Conservation (phyloP, 352 stramenopile genomes). For the Pythium coloratum region DNA sequence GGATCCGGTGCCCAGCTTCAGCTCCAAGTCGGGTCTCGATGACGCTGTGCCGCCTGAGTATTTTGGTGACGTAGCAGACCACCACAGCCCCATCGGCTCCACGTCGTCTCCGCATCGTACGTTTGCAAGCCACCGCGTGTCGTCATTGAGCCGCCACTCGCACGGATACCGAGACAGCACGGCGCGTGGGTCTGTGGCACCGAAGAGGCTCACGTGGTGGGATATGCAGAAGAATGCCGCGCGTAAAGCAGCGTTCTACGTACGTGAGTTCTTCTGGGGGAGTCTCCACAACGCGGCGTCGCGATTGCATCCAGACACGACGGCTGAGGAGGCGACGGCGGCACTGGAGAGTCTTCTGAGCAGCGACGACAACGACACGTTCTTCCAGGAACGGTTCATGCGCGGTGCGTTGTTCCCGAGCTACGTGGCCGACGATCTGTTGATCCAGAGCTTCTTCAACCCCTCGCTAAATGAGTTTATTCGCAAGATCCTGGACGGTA, state of each 20-base stretch:
- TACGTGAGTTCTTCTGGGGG: conserved; percentile 63
- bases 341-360: conserved; percentile 39
- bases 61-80: not conserved
- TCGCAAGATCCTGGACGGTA: conserved; percentile 79
- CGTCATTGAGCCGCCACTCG: conserved; percentile 20
- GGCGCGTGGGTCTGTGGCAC: conserved; percentile 26
- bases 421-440: conserved; percentile 74
- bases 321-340: conserved; percentile 9
- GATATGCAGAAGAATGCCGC: conserved; percentile 31
- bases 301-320: conserved; percentile 39
- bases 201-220: conserved; percentile 43
- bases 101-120: conserved; percentile 12
- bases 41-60: conserved; percentile 12
- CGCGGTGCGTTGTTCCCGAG: conserved; percentile 77
- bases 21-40: conserved; percentile 26
- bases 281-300: conserved; percentile 56
- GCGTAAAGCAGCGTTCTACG: conserved; percentile 10
- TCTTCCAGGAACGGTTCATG: conserved; percentile 88
- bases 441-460: conserved; percentile 90
- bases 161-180: conserved; percentile 16
- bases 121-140: conserved; percentile 24
- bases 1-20: conserved; percentile 69
- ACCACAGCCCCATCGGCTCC: conserved; percentile 15
- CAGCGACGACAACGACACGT: conserved; percentile 67
- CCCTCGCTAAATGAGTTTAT: conserved; percentile 85